Base-by-base conservation (phyloP, 139 green algal species). In the Chlamydomonas sp. region DNA sequence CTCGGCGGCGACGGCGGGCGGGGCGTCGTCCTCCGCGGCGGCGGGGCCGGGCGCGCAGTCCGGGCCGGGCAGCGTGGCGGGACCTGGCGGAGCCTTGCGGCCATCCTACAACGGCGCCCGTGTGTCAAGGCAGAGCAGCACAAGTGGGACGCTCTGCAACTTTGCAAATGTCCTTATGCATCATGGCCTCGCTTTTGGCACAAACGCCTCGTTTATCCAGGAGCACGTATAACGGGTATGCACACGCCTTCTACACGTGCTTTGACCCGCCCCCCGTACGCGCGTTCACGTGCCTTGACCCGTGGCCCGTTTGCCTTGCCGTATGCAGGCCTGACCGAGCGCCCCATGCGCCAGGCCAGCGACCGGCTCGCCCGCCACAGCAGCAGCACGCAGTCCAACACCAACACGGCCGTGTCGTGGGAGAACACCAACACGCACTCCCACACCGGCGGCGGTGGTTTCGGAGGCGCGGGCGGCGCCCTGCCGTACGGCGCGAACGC, bases 361-460 rank as follows among this genome's bases (percentile, higher is more conserved):
- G 31, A 49, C 31, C 31, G 31, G 31, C 63, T 83, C 5, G 63
- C 73, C 2, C 78, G 78, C 0, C 78, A 73, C 2, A 83, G 78
- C 78, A 83, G 78, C 78, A 83, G 78, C 78, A 73, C 63, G 1
- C 78, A 83, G 62, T 83, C 78, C 59, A 66, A 79, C 59, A 58
- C 57, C 62, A 83, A 63, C 63, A 83, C 62, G 62, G 63, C 61
- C 62, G 63, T 9, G 49, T 69, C 78, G 4, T 76, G 73, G 73
- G 79, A 31, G 63, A 64, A 20, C 15, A 31, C 4, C 10, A 64
- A 16, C 20, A 64, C 79, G 64, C 64, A 64, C 15, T 63, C 20
- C 57, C 63, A 64, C 64, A 57, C 63, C 10, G 63, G 78, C 63
- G 78, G 63, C 64, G 63, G 12, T 5, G 69, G 12, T 18, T 16